Base-by-base conservation (phyloP, 768 basidiomycete species). In the Astraeus odoratus region DNA sequence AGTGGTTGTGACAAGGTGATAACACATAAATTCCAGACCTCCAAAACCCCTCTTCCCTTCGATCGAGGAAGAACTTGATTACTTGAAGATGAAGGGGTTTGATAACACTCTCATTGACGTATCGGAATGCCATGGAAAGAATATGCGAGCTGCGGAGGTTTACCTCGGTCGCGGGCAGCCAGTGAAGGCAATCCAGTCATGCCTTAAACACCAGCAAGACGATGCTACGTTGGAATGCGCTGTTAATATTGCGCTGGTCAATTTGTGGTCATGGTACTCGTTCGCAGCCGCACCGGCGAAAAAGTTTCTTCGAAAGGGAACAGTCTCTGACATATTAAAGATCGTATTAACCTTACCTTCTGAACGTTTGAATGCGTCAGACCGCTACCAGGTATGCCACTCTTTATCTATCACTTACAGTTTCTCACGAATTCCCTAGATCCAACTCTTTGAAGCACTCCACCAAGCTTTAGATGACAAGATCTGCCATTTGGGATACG, bases 11-110 rank as follows among this genome's bases (percentile, higher is more conserved):
- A 4, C 13, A n/a, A n/a, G 12, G 23, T 26, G 19, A 18, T 27
- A 9, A 30, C n/a, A 18, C 4, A n/a, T 12, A 31, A 31, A n/a
- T 31, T 4, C 10, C 30, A 83, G 83, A 22, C 57, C 63, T 63
- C 74, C 57, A 72, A 70, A 20, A 43, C 63, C 43, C 5, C 55
- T 85, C 4, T 86, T 86, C 47, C 48, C 64, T 0, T 65, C 71
- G 1, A 59, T 68, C 1, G 74, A 83, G 20, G 75, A 79, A 18
- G 67, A 68, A 18, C 50, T 81, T n/a, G 70, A 73, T 30, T 85
- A 77, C 47, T 65, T 80, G 15, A 73, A 80, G 44, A 70, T 77
- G 4, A 68, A 70, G 35, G 74, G 73, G 24, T 59, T 85, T 6
- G 74, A 78, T 49, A 45, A 67, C 13, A 71, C 75, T 8, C 75